Evolutionary conservation across 176 grass and related monocot genomes (phyloP).

Genomic region (Bothriochloa decipiens): DNA sequence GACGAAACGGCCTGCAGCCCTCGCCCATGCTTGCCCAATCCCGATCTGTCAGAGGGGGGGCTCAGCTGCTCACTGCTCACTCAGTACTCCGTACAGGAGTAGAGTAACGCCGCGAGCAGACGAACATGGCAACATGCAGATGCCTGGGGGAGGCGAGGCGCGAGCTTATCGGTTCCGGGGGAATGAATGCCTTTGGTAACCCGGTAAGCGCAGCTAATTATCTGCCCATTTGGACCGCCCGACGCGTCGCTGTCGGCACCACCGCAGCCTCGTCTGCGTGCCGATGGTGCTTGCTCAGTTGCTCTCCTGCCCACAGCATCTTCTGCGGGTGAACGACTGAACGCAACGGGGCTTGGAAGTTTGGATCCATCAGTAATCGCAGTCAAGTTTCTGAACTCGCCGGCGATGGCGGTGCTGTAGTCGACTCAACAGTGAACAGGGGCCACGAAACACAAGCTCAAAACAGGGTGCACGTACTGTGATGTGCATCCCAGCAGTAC

Average conservation of each 20-base stretch:
- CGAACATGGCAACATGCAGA: slow-evolving; percentile 25
- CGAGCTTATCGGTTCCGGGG: too few relatives aligned
- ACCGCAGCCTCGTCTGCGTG: not conserved
- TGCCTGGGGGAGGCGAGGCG: slow-evolving; percentile 22
- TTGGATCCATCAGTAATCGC: not conserved
- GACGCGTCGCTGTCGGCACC: slow-evolving; percentile 36
- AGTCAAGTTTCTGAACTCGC: not conserved
- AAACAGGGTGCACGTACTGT: not conserved
- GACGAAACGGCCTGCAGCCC: slow-evolving; percentile 16
- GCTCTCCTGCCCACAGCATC: not conserved
- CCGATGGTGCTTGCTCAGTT: not conserved
- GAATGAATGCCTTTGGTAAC: too few relatives aligned
- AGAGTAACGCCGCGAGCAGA: slow-evolving; percentile 42
- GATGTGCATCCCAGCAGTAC: not conserved
- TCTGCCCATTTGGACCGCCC: too few relatives aligned
- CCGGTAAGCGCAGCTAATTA: too few relatives aligned
- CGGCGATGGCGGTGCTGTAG: too few relatives aligned
- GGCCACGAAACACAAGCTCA: too few relatives aligned
- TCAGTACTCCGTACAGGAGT: too few relatives aligned
- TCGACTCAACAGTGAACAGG: not conserved
- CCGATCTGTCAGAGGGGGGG: not conserved
- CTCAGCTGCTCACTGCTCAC: not conserved
- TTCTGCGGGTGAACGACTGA: not conserved
- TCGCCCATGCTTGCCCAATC: not conserved
- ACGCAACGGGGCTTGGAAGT: not conserved